Conservation (phyloP, 306 rosid species). For the Inga laurina region DNA sequence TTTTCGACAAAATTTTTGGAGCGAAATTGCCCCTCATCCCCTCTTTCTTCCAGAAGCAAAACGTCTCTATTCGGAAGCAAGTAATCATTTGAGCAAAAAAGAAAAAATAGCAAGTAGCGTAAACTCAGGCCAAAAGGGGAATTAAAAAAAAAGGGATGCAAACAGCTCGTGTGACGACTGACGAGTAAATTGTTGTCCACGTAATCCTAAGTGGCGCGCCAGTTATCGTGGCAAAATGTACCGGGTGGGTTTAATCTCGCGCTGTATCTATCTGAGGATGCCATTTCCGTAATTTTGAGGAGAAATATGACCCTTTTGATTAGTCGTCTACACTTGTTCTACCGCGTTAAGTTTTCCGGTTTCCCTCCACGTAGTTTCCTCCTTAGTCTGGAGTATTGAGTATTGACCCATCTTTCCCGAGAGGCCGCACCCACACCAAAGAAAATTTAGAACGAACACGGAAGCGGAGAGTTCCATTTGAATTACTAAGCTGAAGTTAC, state of each 20-base stretch:
- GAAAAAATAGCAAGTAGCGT: too few species aligned
- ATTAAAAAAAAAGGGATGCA: neutral
- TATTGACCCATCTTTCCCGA: neutral
- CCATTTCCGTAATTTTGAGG: constrained; percentile 35
- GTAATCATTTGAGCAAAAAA: too few species aligned
- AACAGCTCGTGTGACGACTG: neutral
- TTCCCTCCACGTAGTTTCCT: constrained; percentile 52
- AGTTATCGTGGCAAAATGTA: constrained; percentile 19
- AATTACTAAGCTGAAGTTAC: neutral
- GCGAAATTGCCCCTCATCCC: too few species aligned
- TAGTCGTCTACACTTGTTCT: constrained; percentile 21
- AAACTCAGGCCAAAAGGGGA: neutral
- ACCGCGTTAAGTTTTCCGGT: constrained; percentile 54
- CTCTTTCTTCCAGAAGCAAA: too few species aligned
- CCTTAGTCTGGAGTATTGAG: neutral
- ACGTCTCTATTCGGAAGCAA: too few species aligned
- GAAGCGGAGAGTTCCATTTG: neutral
- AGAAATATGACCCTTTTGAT: neutral
- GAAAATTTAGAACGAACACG: constrained; percentile 18
- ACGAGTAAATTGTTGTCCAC: constrained; percentile 20
- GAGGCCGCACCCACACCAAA: neutral
- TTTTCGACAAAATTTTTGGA: too few species aligned
- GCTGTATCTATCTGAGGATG: constrained; percentile 17
- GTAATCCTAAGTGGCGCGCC: constrained; percentile 20
- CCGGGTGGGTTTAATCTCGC: constrained; percentile 28